Conservation (phyloP, 2,329 filamentous ascomycete species). For the Fusarium ambrosium region DNA sequence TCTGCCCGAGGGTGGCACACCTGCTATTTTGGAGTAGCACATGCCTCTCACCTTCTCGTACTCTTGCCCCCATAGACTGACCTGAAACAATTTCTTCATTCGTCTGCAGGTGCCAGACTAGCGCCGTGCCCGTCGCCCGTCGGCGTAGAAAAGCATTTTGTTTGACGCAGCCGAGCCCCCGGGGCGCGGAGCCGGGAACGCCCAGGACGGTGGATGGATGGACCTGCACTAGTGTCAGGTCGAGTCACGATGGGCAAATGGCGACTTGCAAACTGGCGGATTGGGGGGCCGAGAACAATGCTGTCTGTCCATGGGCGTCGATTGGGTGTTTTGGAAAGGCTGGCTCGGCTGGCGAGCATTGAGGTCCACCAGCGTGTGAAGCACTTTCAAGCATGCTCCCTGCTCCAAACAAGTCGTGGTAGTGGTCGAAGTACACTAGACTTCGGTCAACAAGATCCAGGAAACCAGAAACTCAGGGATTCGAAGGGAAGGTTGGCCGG, state of each 20-base stretch:
- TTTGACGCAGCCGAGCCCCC: slow-evolving; percentile 38
- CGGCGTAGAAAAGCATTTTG: slow-evolving; percentile 33
- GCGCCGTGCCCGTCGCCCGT: slow-evolving; percentile 28
- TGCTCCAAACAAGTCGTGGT: slow-evolving; percentile 1
- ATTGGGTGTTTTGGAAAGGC: slow-evolving; percentile 17
- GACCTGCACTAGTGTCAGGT: slow-evolving; percentile 47
- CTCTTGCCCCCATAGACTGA: slow-evolving; percentile 34
- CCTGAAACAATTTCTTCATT: slow-evolving; percentile 46
- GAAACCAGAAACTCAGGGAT: slow-evolving; percentile 12
- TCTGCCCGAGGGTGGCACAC: slow-evolving; percentile 26
- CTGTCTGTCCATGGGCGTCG: slow-evolving; percentile 14
- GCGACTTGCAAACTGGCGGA: slow-evolving; percentile 31
- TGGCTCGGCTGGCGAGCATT: slow-evolving; percentile 7
- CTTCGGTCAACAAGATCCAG: slow-evolving; percentile 14
- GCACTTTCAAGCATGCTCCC: slow-evolving; percentile 23
- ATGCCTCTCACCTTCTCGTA: slow-evolving; percentile 19
- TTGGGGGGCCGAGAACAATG: slow-evolving; percentile 24
- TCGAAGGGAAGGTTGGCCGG: slow-evolving; percentile 19
- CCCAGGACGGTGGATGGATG: slow-evolving; percentile 42
- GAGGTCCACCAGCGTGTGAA: slow-evolving; percentile 19
- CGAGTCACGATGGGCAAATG: slow-evolving; percentile 37
- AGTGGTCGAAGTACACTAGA: slow-evolving; percentile 5
- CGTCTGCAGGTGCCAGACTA: slow-evolving; percentile 42
- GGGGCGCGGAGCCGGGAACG: slow-evolving; percentile 35
- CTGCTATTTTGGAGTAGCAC: slow-evolving; percentile 18